Evolutionary conservation across 2,329 filamentous ascomycete species (phyloP).

Genomic region (Arachnopeziza araneosa): DNA sequence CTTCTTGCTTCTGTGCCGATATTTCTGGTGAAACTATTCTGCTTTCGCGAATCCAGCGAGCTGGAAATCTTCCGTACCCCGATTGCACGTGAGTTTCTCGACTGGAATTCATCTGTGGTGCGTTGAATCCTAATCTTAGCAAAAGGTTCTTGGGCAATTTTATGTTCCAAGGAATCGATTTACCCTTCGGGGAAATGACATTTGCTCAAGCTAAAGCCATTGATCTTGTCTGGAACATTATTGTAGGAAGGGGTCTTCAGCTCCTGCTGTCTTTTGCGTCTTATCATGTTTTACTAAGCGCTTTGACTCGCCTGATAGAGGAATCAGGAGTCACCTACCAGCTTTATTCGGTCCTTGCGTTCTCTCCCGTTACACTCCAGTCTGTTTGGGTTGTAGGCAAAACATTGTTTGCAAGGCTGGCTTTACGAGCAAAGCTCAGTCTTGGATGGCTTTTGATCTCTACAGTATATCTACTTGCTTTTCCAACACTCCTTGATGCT

Average conservation of each 20-base stretch:
- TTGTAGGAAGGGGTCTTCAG: constrained; percentile 1
- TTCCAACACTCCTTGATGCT: constrained; percentile 1
- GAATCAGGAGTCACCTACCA: neutral
- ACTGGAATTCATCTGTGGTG: neutral
- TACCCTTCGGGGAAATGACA: constrained; percentile 1
- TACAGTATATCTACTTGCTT: neutral
- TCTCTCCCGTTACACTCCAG: neutral
- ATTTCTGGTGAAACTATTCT: neutral
- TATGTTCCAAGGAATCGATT: neutral
- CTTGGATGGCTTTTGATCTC: neutral
- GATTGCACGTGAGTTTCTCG: neutral
- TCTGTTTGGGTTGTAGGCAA: neutral
- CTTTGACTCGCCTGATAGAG: neutral
- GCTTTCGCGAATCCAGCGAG: neutral
- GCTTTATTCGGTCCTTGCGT: neutral
- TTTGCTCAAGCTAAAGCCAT: constrained; percentile 3
- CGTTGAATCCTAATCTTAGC: neutral
- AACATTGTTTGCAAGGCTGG: neutral
- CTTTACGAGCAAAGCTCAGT: neutral
- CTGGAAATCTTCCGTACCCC: neutral
- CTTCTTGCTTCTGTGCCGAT: neutral
- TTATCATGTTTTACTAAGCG: neutral
- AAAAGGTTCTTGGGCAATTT: neutral
- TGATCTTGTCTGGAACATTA: neutral
- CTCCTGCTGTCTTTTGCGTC: neutral